These are phyloP conservation scores for Diplocarpon rosae DNA, from an alignment of 2,329 filamentous ascomycete species.

Conservation along the genomic window DNA sequence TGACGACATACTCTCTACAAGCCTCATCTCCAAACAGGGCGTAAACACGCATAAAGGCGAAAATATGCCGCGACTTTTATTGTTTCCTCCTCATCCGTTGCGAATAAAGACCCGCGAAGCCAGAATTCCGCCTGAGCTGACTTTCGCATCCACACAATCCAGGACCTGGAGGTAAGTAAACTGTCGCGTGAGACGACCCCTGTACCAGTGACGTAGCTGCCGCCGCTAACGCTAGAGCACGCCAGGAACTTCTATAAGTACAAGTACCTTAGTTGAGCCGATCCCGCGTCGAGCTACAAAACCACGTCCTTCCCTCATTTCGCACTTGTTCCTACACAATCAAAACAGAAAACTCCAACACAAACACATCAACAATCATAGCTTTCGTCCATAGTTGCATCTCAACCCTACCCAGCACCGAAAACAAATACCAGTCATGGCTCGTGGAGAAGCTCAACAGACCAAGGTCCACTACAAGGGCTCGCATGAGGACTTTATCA, in stretches of 20 bases:
- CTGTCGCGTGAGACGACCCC: slow-evolving; percentile 3
- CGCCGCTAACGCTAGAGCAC: slow-evolving; percentile 7
- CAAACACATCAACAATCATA: slow-evolving; percentile 30
- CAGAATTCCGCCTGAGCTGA: too few relatives aligned
- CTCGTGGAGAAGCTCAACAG: slow-evolving; percentile 43
- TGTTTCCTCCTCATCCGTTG: too few relatives aligned
- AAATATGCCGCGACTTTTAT: too few relatives aligned
- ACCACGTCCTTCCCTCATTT: slow-evolving; percentile 14
- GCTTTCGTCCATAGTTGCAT: slow-evolving; percentile 30
- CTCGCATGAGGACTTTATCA: slow-evolving; percentile 53
- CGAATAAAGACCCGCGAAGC: too few relatives aligned
- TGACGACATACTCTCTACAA: too few relatives aligned
- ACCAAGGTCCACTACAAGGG: slow-evolving; percentile 64
- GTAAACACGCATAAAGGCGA: too few relatives aligned
- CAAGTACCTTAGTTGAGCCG: slow-evolving; percentile 6
- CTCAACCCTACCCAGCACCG: too few relatives aligned
- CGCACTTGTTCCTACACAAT: slow-evolving; percentile 3
- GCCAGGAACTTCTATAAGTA: slow-evolving; percentile 20
- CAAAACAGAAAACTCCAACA: not conserved
- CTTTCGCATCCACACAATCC: too few relatives aligned
- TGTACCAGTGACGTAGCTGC: slow-evolving; percentile 15
- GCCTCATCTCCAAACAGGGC: too few relatives aligned
- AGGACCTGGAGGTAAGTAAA: too few relatives aligned
- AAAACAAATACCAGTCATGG: slow-evolving; percentile 29
- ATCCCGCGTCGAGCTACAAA: slow-evolving; percentile 23